These are phyloP conservation scores for Paramecium sexaurelia DNA, from an alignment of 73 alveolate genomes.

Conservation along the genomic window DNA sequence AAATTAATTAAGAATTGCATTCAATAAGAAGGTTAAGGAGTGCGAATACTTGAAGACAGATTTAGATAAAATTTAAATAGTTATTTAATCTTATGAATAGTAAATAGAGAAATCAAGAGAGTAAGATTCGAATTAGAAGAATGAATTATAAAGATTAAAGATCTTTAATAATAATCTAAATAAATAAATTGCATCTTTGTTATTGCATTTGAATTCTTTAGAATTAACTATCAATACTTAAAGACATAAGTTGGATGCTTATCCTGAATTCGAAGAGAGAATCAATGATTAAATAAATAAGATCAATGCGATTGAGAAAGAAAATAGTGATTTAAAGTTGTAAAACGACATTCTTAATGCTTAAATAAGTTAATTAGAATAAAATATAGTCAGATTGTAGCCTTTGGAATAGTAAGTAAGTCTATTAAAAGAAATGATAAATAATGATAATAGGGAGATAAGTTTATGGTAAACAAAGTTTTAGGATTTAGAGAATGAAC, in stretches of 20 bases:
- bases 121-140: neutral
- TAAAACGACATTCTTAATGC: neutral
- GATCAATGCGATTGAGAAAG: neutral
- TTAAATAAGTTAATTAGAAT: neutral
- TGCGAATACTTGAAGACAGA: neutral
- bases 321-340: neutral
- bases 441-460: neutral
- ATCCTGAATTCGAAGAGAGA: constrained; percentile 22
- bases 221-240: neutral
- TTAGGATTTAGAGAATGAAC: neutral
- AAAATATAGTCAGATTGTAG: neutral
- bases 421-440: neutral
- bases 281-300: neutral
- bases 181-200: neutral
- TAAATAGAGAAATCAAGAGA: neutral
- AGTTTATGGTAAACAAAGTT: neutral
- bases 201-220: constrained; percentile 4
- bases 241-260: neutral
- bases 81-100: neutral
- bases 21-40: constrained; percentile 31
- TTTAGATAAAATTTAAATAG: neutral
- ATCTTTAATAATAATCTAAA: neutral
- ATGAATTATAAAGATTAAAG: constrained; percentile 41
- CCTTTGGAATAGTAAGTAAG: constrained; percentile 15
- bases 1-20: neutral